These are phyloP conservation scores for Erysimum cheiri DNA, from an alignment of 441 rosid genomes.

Conservation along the genomic window DNA sequence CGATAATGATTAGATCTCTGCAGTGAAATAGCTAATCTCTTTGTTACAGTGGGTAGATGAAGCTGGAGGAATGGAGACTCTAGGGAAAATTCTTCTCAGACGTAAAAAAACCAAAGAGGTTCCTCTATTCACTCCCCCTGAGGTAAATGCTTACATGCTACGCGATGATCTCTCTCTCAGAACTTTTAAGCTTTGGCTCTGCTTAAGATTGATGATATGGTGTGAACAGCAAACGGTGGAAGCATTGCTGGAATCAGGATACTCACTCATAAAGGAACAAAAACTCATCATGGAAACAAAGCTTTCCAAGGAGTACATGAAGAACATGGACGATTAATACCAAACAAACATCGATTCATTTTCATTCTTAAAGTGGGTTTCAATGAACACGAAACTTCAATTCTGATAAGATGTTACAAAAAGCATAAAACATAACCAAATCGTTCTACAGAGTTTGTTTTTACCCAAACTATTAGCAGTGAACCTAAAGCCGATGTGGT, in stretches of 20 bases:
- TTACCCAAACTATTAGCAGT: constrained; percentile 33
- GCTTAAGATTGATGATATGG: constrained; percentile 15
- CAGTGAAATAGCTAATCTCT: constrained; percentile 24
- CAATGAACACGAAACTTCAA: not conserved
- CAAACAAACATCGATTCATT: constrained; percentile 30
- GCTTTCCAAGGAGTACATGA: constrained; percentile 95
- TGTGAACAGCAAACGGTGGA: constrained; percentile 86
- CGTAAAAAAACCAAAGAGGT: constrained; percentile 61
- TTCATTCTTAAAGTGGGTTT: constrained; percentile 18
- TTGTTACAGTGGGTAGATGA: constrained; percentile 83
- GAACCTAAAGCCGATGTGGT: constrained; percentile 33
- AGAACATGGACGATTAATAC: constrained; percentile 67
- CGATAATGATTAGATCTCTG: not conserved
- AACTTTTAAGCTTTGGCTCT: constrained; percentile 21
- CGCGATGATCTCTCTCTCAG: constrained; percentile 6
- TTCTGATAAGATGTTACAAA: constrained; percentile 24
- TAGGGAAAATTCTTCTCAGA: constrained; percentile 72
- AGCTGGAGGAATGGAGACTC: constrained; percentile 78
- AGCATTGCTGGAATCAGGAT: constrained; percentile 87
- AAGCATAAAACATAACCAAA: not conserved
- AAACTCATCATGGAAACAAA: constrained; percentile 77
- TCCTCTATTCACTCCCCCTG: constrained; percentile 77
- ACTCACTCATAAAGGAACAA: constrained; percentile 80
- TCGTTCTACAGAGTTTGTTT: constrained; percentile 27
- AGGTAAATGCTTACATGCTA: constrained; percentile 54